phyloP scores from a whole-genome alignment of 75 land plant species.

The Cryptomeria japonica region DNA sequence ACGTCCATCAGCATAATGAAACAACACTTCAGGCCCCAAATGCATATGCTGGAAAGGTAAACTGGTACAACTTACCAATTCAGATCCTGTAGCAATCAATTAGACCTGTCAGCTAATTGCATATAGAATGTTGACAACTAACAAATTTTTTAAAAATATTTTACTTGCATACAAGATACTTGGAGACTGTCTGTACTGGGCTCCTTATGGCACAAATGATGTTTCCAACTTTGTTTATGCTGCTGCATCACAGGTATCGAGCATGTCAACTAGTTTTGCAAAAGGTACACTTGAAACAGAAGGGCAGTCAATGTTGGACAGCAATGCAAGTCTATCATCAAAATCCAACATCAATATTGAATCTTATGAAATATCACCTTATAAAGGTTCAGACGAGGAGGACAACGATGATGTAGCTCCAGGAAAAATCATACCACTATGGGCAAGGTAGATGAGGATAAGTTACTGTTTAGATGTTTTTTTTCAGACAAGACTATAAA shows the following conservation, averaged over 20 bases:
- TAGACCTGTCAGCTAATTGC: not conserved
- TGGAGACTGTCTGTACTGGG: not conserved
- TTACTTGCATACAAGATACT: not conserved
- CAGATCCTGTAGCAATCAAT: not conserved
- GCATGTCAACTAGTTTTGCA: not conserved
- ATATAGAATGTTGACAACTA: not conserved
- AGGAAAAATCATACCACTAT: slow-evolving; percentile 56
- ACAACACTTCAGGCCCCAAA: not conserved
- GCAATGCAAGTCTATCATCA: not conserved
- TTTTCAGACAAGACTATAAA: not conserved
- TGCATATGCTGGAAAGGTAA: slow-evolving; percentile 1
- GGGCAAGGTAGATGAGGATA: slow-evolving; percentile 66
- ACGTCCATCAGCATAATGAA: not conserved
- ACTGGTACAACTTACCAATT: not conserved
- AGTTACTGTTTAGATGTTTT: slow-evolving; percentile 9
- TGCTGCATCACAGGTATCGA: slow-evolving; percentile 8
- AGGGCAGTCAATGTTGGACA: slow-evolving; percentile 6
- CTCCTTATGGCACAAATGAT: not conserved
- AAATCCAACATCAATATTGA: not conserved
- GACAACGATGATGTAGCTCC: slow-evolving; percentile 58
- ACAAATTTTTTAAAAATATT: not conserved
- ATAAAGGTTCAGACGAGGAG: slow-evolving; percentile 68
- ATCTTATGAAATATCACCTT: slow-evolving; percentile 81
- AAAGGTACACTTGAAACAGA: not conserved
- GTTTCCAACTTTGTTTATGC: not conserved